Evolutionary conservation across 345 rosid genomes (phyloP).

Genomic region (Populus simonii): DNA sequence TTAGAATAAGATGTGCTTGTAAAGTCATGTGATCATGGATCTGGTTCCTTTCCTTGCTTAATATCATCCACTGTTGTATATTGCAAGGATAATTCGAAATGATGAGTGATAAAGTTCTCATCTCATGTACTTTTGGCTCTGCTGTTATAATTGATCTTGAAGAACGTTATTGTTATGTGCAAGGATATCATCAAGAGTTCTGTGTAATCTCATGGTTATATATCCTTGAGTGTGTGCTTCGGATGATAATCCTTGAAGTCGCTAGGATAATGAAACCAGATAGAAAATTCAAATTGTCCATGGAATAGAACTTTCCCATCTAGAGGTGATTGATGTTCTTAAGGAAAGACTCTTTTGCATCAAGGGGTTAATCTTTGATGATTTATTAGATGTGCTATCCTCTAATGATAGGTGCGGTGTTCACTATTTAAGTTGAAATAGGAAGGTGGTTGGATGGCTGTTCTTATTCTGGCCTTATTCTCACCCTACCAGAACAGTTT

Average conservation of each 20-base stretch:
- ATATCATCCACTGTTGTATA: neutral
- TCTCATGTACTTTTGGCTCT: neutral
- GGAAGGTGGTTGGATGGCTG: slow-evolving; percentile 1
- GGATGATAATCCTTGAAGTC: neutral
- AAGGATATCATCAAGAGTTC: neutral
- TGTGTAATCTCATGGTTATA: neutral
- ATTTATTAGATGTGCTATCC: neutral
- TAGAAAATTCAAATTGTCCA: neutral
- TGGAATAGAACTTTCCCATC: too few species aligned
- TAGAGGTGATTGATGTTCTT: neutral
- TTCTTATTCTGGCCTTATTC: neutral
- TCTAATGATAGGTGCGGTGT: neutral
- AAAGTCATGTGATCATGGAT: neutral
- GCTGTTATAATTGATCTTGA: neutral
- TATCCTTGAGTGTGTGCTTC: neutral
- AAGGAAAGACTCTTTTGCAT: neutral
- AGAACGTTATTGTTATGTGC: neutral
- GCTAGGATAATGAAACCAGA: neutral
- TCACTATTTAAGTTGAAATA: neutral
- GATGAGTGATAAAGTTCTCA: neutral
- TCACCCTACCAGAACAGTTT: slow-evolving; percentile 3
- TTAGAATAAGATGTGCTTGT: neutral
- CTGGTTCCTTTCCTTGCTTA: neutral
- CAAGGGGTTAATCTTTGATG: neutral
- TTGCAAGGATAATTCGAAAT: neutral